Evolutionary conservation across 2,329 filamentous ascomycete genomes (phyloP).

Genomic region (Clarireedia homoeocarpa): DNA sequence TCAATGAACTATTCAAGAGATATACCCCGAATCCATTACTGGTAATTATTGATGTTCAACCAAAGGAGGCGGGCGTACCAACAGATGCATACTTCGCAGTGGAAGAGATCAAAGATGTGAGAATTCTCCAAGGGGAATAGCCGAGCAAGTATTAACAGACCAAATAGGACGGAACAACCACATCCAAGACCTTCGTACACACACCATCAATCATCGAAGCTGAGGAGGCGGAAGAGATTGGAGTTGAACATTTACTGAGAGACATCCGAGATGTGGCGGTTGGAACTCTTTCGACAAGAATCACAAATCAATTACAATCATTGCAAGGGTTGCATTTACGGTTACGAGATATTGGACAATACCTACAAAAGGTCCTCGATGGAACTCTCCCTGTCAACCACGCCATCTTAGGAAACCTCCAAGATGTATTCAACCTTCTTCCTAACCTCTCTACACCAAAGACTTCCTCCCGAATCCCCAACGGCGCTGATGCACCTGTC

Average conservation of each 20-base stretch:
- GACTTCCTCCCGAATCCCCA: constrained; percentile 45
- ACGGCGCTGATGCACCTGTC: constrained; percentile 36
- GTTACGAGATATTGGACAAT: constrained; percentile 88
- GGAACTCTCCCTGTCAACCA: constrained; percentile 93
- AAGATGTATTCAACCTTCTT: constrained; percentile 97
- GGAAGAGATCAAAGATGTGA: constrained; percentile 97
- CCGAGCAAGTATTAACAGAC: constrained; percentile 11
- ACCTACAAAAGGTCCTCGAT: constrained; percentile 92
- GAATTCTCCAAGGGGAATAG: constrained; percentile 28
- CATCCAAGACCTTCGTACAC: constrained; percentile 94
- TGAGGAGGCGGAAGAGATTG: constrained; percentile 97
- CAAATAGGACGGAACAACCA: constrained; percentile 85
- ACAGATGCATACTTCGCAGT: constrained; percentile 99
- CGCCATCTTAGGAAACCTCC: constrained; percentile 93
- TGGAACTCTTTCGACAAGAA: constrained; percentile 89
- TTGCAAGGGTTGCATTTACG: constrained; percentile 92
- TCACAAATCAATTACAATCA: constrained; percentile 96
- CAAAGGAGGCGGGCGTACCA: constrained; percentile 93
- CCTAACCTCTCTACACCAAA: constrained; percentile 89
- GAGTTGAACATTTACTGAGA: constrained; percentile 92
- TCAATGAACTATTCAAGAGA: constrained; percentile 99
- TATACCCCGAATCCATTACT: constrained; percentile 95
- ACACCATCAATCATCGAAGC: constrained; percentile 98
- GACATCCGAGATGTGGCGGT: constrained; percentile 98
- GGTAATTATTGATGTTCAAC: constrained; percentile 97